These are phyloP conservation scores for Aotearoamyces nothofagi DNA, from an alignment of 2,329 filamentous ascomycete genomes.

Conservation along the genomic window DNA sequence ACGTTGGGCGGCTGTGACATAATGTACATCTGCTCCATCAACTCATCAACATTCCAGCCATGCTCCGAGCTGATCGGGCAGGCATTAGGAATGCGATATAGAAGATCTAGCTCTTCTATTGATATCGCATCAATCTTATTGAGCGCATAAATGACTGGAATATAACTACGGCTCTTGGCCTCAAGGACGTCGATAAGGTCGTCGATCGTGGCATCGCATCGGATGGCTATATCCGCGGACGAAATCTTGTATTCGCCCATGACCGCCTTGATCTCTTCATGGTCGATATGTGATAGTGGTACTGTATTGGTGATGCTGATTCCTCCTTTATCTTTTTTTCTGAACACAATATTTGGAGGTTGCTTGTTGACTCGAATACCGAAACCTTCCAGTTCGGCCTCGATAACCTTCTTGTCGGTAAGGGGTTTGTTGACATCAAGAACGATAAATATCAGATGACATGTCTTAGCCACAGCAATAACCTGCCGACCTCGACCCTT, in stretches of 20 bases:
- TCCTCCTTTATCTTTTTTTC: slow-evolving; percentile 98
- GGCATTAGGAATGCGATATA: slow-evolving; percentile 93
- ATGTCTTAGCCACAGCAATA: slow-evolving; percentile 97
- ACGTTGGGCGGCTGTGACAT: slow-evolving; percentile 3
- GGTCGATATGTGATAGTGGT: slow-evolving; percentile 79
- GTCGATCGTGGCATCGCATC: slow-evolving; percentile 94
- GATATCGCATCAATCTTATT: slow-evolving; percentile 99
- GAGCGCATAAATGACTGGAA: slow-evolving; percentile 95
- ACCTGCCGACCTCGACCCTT: slow-evolving; percentile 96
- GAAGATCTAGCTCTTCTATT: slow-evolving; percentile 89
- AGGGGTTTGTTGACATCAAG: slow-evolving; percentile 97
- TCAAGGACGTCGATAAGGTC: slow-evolving; percentile 94
- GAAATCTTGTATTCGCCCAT: slow-evolving; percentile 96
- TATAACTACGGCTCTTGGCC: slow-evolving; percentile 87
- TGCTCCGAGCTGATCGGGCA: slow-evolving; percentile 95
- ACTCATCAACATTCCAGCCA: slow-evolving; percentile 95
- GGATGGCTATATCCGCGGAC: slow-evolving; percentile 92
- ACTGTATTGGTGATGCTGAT: slow-evolving; percentile 93
- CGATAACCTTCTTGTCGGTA: slow-evolving; percentile 92
- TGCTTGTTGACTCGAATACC: slow-evolving; percentile 95
- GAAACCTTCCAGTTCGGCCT: slow-evolving; percentile 89
- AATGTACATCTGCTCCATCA: slow-evolving; percentile 77
- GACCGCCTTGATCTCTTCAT: slow-evolving; percentile 95
- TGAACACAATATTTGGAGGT: slow-evolving; percentile 97
- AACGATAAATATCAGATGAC: slow-evolving; percentile 96